phyloP scores from a whole-genome alignment of 2,329 filamentous ascomycete genomes.

The Xylariaceae sp. region DNA sequence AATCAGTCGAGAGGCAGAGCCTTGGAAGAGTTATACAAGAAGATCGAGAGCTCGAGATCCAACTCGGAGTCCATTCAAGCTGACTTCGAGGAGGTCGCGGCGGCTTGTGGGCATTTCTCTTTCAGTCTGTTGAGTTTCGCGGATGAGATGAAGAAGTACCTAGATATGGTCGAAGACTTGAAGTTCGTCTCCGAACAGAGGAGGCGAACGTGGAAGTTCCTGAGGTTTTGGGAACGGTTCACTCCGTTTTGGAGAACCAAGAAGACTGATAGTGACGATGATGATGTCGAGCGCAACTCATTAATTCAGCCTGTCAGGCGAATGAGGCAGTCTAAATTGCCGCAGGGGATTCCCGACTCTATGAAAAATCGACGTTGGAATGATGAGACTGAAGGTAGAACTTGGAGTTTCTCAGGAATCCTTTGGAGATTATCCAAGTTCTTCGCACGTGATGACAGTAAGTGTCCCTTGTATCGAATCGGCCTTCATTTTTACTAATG shows the following conservation, averaged over 20 bases:
- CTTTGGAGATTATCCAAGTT: slow-evolving; percentile 45
- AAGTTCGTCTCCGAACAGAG: slow-evolving; percentile 65
- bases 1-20: slow-evolving; percentile 71
- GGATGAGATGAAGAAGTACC: slow-evolving; percentile 78
- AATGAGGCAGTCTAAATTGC: slow-evolving; percentile 51
- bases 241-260: slow-evolving; percentile 28
- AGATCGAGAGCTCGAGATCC: slow-evolving; percentile 66
- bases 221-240: slow-evolving; percentile 66
- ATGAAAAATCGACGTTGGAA: slow-evolving; percentile 51
- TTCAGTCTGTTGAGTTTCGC: slow-evolving; percentile 89
- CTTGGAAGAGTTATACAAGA: slow-evolving; percentile 73
- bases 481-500: slow-evolving; percentile 23
- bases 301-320: slow-evolving; percentile 41
- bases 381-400: slow-evolving; percentile 56
- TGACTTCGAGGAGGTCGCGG: slow-evolving; percentile 94
- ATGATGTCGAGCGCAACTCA: slow-evolving; percentile 43
- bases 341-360: slow-evolving; percentile 51
- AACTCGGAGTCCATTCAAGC: slow-evolving; percentile 74
- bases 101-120: slow-evolving; percentile 95
- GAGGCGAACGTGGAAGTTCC: slow-evolving; percentile 73
- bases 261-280: slow-evolving; percentile 20
- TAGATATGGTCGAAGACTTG: slow-evolving; percentile 81
- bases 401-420: slow-evolving; percentile 38
- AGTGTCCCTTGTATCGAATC: slow-evolving; percentile 16
- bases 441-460: slow-evolving; percentile 51